Evolutionary conservation across 495 filamentous ascomycete genomes (phyloP), one percentile per base, ranked within the genome.

Genomic region (Xylaria curta): DNA sequence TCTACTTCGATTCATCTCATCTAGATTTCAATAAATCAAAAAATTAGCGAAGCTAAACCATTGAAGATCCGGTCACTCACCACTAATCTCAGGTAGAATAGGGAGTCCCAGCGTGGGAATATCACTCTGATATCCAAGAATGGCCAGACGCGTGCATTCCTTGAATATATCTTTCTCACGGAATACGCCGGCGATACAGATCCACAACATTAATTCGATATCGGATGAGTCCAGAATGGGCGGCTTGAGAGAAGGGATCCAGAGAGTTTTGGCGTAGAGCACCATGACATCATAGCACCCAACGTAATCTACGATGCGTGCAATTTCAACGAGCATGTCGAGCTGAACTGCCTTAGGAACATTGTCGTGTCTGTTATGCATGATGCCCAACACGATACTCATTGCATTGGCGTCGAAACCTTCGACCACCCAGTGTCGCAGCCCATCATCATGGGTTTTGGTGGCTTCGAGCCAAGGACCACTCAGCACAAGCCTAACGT

Each of bases 291-390:
- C 85, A 17, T 76, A 76, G 68, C 86, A 84, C 46, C 82, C 74
- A 66, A 89, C 87, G 60, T 83, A 84, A 72, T 89, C 86, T 21
- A 86, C 82, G 33, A 90, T 73, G 6, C 85, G 78, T 31, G 85
- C 81, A 56, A 90, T 77, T 69, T 87, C 81, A 2, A 83, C 82
- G 7, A 90, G 81, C 38, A 81, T 82, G 6, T 87, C 82, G 2
- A 89, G 69, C 17, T 75, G 73, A 3, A 88, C 46, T 38, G 6
- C 8, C 36, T 38, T 6, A 38, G 36, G 36, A 7, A 38, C 36
- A 6, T 38, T 38, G 36, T 38, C 36, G 8, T 38, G 36, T 38
- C 36, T 51, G 53, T 81, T 72, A 77, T 91, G 88, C 24, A 90
- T 81, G 19, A 85, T 80, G 31, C 85, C 81, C 68, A 91, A 73